These are phyloP conservation scores for Amylocarpus encephaloides DNA, from an alignment of 2,329 filamentous ascomycete genomes.

Conservation along the genomic window DNA sequence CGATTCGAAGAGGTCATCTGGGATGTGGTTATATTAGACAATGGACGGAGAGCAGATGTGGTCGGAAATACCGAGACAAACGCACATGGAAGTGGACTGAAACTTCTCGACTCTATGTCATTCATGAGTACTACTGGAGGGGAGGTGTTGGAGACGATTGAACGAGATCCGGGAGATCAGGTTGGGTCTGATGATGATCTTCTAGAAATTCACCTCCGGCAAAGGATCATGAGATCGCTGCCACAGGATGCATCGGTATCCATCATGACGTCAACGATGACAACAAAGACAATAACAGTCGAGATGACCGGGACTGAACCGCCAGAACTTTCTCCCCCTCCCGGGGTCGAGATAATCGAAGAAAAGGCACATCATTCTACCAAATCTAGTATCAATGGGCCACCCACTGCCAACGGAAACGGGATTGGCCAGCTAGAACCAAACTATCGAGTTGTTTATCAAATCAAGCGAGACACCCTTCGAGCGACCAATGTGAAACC, in stretches of 20 bases:
- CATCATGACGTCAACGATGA: constrained; percentile 52
- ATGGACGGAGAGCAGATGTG: constrained; percentile 52
- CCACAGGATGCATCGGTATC: constrained; percentile 52
- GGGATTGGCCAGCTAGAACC: constrained; percentile 13
- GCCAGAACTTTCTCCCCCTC: constrained; percentile 47
- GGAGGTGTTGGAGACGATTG: constrained; percentile 34
- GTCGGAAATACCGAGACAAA: constrained; percentile 29
- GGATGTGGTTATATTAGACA: constrained; percentile 59
- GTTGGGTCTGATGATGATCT: constrained; percentile 35
- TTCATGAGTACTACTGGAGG: constrained; percentile 25
- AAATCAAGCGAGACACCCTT: constrained; percentile 47
- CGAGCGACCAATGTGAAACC: constrained; percentile 36
- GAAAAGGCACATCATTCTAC: constrained; percentile 32
- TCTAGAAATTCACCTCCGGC: constrained; percentile 43
- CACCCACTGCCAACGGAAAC: constrained; percentile 15
- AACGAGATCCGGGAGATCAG: constrained; percentile 31
- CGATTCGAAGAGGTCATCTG: constrained; percentile 53
- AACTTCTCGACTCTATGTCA: constrained; percentile 32
- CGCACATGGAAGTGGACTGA: constrained; percentile 27
- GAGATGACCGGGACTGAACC: constrained; percentile 50
- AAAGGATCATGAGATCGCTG: constrained; percentile 48
- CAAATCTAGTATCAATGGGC: constrained; percentile 15
- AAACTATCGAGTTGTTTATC: constrained; percentile 53
- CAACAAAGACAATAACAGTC: constrained; percentile 58
- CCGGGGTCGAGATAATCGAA: constrained; percentile 54